These are phyloP conservation scores for Kockiozyma suomiensis DNA, from an alignment of 805 yeast genomes.

Conservation along the genomic window DNA sequence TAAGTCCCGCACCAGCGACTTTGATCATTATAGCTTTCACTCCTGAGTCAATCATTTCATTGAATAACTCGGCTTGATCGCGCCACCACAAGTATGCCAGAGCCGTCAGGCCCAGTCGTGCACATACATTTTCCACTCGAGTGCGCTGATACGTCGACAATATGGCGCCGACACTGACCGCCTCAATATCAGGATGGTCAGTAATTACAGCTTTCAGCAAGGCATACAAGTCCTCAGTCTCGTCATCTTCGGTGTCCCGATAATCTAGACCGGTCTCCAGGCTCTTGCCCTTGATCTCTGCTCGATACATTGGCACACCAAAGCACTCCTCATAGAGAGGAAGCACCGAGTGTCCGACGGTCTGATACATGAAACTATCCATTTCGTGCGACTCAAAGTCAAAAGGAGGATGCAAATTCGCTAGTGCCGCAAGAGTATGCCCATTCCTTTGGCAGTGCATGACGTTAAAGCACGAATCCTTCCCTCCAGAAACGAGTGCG, in stretches of 20 bases:
- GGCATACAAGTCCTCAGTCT: constrained; percentile 76
- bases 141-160: constrained; percentile 93
- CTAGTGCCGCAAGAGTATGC: constrained; percentile 83
- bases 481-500: constrained; percentile 93
- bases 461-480: constrained; percentile 90
- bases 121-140: constrained; percentile 89
- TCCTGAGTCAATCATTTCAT: constrained; percentile 69
- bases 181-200: constrained; percentile 72
- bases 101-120: constrained; percentile 64
- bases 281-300: constrained; percentile 63
- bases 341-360: constrained; percentile 87
- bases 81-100: constrained; percentile 90
- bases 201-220: constrained; percentile 54
- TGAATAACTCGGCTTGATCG: constrained; percentile 74
- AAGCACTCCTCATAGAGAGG: constrained; percentile 66
- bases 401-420: constrained; percentile 70
- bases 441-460: constrained; percentile 83
- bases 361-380: constrained; percentile 96
- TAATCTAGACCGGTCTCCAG: constrained; percentile 71
- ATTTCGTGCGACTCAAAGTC: constrained; percentile 59
- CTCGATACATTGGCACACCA: constrained; percentile 78
- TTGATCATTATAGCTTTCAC: constrained; percentile 84
- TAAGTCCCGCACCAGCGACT: constrained; percentile 89
- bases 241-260: constrained; percentile 68
- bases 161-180: constrained; percentile 94